A percentile compares a stretch with the other conserved stretches of the same genome.
Conservation (phyloP, 306 rosid species). For the Dicorynia guianensis region DNA sequence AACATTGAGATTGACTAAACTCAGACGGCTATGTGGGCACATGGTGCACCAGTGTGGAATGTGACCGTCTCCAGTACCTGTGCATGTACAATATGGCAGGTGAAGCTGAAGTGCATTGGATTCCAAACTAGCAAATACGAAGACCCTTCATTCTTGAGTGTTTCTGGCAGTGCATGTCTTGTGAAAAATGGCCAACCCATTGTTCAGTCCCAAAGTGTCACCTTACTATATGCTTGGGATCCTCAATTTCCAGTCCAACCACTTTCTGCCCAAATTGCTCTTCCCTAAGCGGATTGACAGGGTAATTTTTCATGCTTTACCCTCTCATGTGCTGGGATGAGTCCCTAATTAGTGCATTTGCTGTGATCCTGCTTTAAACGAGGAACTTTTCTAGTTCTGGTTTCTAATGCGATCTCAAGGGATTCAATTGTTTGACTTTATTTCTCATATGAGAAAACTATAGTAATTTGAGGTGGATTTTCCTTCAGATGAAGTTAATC, state of each 20-base stretch:
- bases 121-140: neutral
- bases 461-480: too few relatives aligned
- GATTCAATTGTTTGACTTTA: too few relatives aligned
- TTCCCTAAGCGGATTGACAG: neutral
- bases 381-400: too few relatives aligned
- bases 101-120: constrained; percentile 8
- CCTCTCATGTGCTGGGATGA: neutral
- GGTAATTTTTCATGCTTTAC: neutral
- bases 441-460: too few relatives aligned
- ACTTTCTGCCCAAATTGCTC: constrained; percentile 19
- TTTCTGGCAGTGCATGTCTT: constrained; percentile 8
- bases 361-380: too few relatives aligned
- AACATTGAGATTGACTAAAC: constrained; percentile 1
- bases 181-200: constrained; percentile 1
- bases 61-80: constrained; percentile 31
- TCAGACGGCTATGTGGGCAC: neutral
- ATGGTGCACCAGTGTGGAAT: constrained; percentile 3
- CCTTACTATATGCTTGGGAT: constrained; percentile 7
- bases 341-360: neutral
- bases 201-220: neutral
- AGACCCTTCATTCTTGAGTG: constrained; percentile 13
- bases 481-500: too few relatives aligned
- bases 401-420: too few relatives aligned
- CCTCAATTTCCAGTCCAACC: constrained; percentile 14
- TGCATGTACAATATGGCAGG: constrained; percentile 10